A percentile compares a stretch with the other conserved stretches of the same genome.
Evolutionary conservation across 495 filamentous ascomycete species (phyloP).

Genomic region (Tricharina praecox): DNA sequence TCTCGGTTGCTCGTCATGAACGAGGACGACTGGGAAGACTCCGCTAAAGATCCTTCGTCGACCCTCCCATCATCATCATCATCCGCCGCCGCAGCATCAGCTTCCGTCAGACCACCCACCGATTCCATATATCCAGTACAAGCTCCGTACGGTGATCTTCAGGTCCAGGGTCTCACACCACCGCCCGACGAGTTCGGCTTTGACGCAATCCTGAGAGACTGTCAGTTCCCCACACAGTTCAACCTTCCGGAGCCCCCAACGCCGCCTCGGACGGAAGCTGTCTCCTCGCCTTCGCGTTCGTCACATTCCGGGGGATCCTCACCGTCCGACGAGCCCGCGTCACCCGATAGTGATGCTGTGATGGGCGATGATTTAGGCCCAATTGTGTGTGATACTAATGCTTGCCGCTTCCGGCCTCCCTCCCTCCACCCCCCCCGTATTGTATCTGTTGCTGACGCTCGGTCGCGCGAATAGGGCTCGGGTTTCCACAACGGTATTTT

Average conservation of each 20-base stretch:
- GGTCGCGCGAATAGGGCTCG: too few species aligned
- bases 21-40: too few species aligned
- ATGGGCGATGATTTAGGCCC: constrained; percentile 4
- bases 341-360: constrained; percentile 3
- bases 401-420: too few species aligned
- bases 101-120: neutral
- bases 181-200: constrained; percentile 6
- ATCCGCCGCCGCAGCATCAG: too few species aligned
- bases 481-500: too few species aligned
- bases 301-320: constrained; percentile 3
- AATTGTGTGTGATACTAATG: too few species aligned
- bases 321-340: neutral
- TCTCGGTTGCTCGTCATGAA: too few species aligned
- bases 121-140: neutral
- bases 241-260: constrained; percentile 5
- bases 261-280: constrained; percentile 4
- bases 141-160: constrained; percentile 3
- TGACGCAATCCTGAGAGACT: constrained; percentile 2
- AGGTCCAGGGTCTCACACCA: constrained; percentile 5
- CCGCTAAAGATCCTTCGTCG: too few species aligned
- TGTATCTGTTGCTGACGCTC: too few species aligned
- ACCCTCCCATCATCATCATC: too few species aligned
- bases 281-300: constrained; percentile 6
- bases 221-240: neutral
- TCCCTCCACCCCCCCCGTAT: too few species aligned